A percentile compares a stretch with the other conserved stretches of the same genome.
Conservation (phyloP, 768 basidiomycete genomes). For the Lactarius hengduanensis region DNA sequence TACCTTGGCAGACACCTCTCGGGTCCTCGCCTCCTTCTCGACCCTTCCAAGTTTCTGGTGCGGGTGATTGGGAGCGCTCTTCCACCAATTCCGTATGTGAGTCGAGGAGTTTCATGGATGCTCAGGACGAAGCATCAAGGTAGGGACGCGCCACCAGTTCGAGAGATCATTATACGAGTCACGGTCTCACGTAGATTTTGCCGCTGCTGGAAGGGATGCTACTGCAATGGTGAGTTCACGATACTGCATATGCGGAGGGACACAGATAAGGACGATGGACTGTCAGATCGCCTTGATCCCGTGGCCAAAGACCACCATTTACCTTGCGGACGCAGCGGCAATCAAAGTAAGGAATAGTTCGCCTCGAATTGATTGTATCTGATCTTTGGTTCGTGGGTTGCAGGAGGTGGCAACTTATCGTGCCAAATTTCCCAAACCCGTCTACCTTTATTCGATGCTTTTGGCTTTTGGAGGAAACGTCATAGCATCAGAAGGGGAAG, state of each 20-base stretch:
- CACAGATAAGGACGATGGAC: no score
- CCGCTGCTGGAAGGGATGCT: constrained; percentile 18
- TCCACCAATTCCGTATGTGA: not conserved
- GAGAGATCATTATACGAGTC: not conserved
- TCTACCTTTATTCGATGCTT: constrained; percentile 46
- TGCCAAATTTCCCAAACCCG: constrained; percentile 57
- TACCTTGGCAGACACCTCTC: constrained; percentile 9
- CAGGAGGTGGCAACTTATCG: constrained; percentile 53
- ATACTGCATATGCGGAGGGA: no score
- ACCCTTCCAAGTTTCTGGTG: not conserved
- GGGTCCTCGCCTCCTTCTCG: constrained; percentile 13
- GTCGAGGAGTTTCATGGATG: not conserved
- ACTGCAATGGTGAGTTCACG: not conserved
- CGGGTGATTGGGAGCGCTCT: not conserved
- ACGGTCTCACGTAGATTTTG: constrained; percentile 13
- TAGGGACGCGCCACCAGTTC: not conserved
- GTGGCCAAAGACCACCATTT: not conserved
- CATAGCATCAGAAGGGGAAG: constrained; percentile 59
- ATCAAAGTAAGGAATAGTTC: constrained; percentile 19
- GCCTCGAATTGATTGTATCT: not conserved
- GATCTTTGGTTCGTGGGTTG: constrained; percentile 8
- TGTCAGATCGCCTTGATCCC: constrained; percentile 17
- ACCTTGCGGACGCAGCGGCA: constrained; percentile 21
- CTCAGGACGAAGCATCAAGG: constrained; percentile 13
- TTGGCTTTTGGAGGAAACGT: constrained; percentile 59